Percentiles rank a stretch among this genome's conserved stretches.
phyloP scores from a whole-genome alignment of 805 yeast genomes.

The Gaillardinia entomophila region DNA sequence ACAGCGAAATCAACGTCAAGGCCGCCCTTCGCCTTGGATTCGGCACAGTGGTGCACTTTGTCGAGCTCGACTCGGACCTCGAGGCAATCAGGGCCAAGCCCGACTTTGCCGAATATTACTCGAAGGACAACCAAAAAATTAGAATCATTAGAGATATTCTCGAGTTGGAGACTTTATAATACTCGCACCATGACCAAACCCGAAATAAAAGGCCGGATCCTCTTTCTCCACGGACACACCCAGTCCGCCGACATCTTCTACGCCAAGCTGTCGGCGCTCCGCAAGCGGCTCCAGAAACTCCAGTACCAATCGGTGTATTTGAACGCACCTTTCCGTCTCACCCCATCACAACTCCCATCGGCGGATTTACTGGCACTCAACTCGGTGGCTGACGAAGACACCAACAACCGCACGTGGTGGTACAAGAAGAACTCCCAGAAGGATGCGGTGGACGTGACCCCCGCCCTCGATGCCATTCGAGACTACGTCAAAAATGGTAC shows the following conservation, averaged over 20 bases:
- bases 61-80: constrained; percentile 61
- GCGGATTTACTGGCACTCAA: constrained; percentile 47
- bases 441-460: constrained; percentile 44
- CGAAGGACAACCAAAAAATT: constrained; percentile 26
- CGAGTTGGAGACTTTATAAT: constrained; percentile 37
- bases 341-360: constrained; percentile 70
- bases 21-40: constrained; percentile 73
- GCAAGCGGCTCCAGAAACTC: constrained; percentile 64
- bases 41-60: constrained; percentile 63
- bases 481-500: constrained; percentile 56
- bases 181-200: background rate
- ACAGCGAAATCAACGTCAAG: constrained; percentile 70
- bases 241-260: constrained; percentile 82
- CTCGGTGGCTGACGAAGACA: constrained; percentile 26
- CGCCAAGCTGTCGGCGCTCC: constrained; percentile 81
- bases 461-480: constrained; percentile 43
- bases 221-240: constrained; percentile 90
- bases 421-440: constrained; percentile 39
- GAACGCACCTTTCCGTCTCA: constrained; percentile 68
- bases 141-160: constrained; percentile 51
- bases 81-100: constrained; percentile 20
- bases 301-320: constrained; percentile 70
- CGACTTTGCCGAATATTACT: constrained; percentile 30
- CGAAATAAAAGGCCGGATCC: constrained; percentile 40
- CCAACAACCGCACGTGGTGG: constrained; percentile 71